Conservation (phyloP, 2,329 filamentous ascomycete genomes). For the Esteya vermicola region DNA sequence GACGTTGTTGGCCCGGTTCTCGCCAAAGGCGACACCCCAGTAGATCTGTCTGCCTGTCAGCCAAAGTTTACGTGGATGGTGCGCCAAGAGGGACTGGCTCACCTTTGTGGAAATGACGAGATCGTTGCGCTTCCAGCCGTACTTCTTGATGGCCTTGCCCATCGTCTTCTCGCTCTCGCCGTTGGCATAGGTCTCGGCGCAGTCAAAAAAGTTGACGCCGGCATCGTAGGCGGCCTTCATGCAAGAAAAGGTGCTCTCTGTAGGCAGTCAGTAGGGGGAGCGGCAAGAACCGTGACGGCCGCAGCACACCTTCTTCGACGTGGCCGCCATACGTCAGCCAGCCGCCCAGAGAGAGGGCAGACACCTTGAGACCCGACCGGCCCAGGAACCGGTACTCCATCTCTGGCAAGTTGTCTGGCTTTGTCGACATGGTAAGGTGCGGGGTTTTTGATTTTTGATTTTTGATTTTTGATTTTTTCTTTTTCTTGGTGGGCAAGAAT, state of each 20-base stretch:
- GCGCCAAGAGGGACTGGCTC: slow-evolving; percentile 1
- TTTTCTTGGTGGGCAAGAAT: too few species aligned
- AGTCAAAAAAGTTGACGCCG: slow-evolving; percentile 52
- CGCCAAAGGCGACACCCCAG: slow-evolving; percentile 47
- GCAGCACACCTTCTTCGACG: slow-evolving; percentile 16
- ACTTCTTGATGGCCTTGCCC: slow-evolving; percentile 37
- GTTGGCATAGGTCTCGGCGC: slow-evolving; percentile 38
- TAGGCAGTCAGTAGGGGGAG: not conserved
- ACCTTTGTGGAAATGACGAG: slow-evolving; percentile 39
- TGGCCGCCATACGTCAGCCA: slow-evolving; percentile 31
- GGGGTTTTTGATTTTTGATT: too few species aligned
- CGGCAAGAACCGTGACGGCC: too few species aligned
- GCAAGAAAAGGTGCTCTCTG: slow-evolving; percentile 44
- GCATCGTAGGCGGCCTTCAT: slow-evolving; percentile 48
- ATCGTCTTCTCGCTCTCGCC: slow-evolving; percentile 36
- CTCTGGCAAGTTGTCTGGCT: slow-evolving; percentile 4
- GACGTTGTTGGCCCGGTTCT: slow-evolving; percentile 36
- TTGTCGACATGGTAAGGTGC: slow-evolving; percentile 1
- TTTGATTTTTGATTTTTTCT: too few species aligned
- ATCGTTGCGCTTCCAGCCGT: slow-evolving; percentile 38
- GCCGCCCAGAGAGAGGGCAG: slow-evolving; percentile 30
- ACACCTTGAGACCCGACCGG: slow-evolving; percentile 9
- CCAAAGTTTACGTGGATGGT: slow-evolving; percentile 1
- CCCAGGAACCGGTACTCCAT: slow-evolving; percentile 5
- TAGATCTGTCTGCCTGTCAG: slow-evolving; percentile 32